Base-by-base conservation (phyloP, 176 grass and related monocot species). In the Zoysia pacifica region DNA sequence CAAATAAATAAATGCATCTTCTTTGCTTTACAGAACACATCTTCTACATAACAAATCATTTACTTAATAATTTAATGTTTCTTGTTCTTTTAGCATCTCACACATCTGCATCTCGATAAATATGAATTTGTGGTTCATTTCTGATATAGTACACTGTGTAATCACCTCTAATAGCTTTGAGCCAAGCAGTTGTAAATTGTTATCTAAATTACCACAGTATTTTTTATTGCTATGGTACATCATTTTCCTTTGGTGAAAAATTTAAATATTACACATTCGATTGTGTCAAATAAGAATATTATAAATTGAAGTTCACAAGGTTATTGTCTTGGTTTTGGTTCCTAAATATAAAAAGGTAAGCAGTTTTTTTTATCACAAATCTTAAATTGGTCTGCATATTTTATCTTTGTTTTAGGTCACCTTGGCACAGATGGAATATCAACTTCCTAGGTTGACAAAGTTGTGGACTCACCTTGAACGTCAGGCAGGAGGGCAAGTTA, bases 401-500 rank as follows among this genome's bases (percentile, higher is more conserved):
- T 3, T 46, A 53, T 82, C 42, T 67, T 78, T 15, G 16, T 77
- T 88, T 81, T 93, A 98, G 96, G 92, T 98, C 84, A 77, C 86
- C 18, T 89, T 95, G 76, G 92, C 96, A 74, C 96, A 93, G 82
- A 94, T 94, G 92, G 90, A 98, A 85, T 98, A 98, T 70, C 96
- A 98, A 81, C 86, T 98, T 82, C 92, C 90, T 20, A 93, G 96
- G 79, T 79, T 98, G 74, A 98, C 92, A 72, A 94, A 92, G 84
- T 91, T 98, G 90, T 98, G 96, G 96, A 75, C 62, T 87, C 96
- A 98, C 9, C 92, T 95, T 78, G 96, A 98, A 80, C 75, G 92
- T 62, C 96, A 98, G 67, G 50, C 96, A 51, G 96, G 96, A 87
- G 96, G 96, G 10, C 82, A 87, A 78, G 92, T 94, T 61, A 98